Conservation (phyloP, 2,329 filamentous ascomycete species). For the Neofusicoccum ribis region DNA sequence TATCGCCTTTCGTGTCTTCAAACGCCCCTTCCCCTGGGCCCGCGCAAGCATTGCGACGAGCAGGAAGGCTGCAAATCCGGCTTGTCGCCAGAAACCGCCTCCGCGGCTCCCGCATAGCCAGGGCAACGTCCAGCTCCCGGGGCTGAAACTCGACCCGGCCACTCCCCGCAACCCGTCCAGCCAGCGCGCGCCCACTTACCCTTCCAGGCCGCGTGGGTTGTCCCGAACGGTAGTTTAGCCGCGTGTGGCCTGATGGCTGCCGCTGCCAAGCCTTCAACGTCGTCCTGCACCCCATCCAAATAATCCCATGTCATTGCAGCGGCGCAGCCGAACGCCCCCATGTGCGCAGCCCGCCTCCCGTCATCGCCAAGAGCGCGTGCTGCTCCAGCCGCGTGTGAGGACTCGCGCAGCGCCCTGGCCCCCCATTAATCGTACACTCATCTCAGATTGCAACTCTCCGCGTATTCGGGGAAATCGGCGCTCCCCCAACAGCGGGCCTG, state of each 20-base stretch:
- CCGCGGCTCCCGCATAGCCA: not conserved
- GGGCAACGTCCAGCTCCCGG: not conserved
- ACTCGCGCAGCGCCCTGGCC: not conserved
- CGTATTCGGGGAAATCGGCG: slow-evolving; percentile 2
- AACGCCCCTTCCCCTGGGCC: not conserved
- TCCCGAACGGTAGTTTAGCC: slow-evolving; percentile 4
- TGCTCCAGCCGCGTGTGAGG: not conserved
- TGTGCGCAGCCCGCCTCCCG: not conserved
- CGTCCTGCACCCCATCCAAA: not conserved
- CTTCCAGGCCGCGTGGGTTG: not conserved
- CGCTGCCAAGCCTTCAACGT: slow-evolving; percentile 1
- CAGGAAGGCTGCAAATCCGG: not conserved
- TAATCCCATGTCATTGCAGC: not conserved
- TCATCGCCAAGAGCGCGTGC: not conserved
- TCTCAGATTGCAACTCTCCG: not conserved
- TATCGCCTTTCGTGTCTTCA: not conserved
- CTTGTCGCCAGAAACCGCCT: not conserved
- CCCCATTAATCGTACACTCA: not conserved
- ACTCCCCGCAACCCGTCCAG: not conserved
- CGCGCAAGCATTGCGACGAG: not conserved
- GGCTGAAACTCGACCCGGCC: slow-evolving; percentile 8
- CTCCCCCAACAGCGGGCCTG: not conserved
- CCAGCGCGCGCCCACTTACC: not conserved
- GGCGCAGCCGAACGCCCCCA: not conserved
- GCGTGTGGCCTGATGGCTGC: slow-evolving; percentile 13